Evolutionary conservation across 345 rosid species (phyloP).

Genomic region (Acer negundo): DNA sequence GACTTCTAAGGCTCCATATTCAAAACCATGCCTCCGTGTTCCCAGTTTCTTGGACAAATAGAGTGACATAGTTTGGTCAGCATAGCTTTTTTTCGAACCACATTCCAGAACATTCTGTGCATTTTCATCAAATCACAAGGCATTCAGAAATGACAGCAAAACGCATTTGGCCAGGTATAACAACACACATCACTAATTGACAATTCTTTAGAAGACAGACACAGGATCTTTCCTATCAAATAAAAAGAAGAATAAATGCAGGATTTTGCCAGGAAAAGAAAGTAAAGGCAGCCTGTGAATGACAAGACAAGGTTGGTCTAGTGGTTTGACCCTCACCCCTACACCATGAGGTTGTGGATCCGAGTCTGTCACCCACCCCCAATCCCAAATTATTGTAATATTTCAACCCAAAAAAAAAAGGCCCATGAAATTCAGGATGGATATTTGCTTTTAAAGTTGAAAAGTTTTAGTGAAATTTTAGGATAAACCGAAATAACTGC

Average conservation of each 20-base stretch:
- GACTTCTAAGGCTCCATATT: slow-evolving; percentile 75
- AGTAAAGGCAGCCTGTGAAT: background rate
- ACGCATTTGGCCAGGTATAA: background rate
- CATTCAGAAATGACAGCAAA: background rate
- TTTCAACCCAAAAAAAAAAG: too few species aligned
- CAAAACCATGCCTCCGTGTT: slow-evolving; percentile 80
- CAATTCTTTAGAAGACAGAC: background rate
- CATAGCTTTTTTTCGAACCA: slow-evolving; percentile 62
- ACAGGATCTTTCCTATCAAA: background rate
- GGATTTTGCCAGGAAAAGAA: background rate
- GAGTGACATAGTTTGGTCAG: slow-evolving; percentile 61
- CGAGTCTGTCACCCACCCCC: too few species aligned
- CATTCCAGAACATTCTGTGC: slow-evolving; percentile 84
- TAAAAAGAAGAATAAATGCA: background rate
- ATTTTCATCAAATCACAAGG: slow-evolving; percentile 30
- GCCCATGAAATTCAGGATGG: too few species aligned
- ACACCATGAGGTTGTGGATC: too few species aligned
- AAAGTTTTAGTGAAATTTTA: too few species aligned
- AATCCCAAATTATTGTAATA: too few species aligned
- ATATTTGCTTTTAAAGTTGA: too few species aligned
- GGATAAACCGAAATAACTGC: too few species aligned
- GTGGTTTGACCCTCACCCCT: too few species aligned
- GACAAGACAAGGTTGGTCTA: background rate
- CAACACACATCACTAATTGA: background rate
- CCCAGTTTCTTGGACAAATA: slow-evolving; percentile 75